Base-by-base conservation (phyloP, 352 stramenopile species). In the Thraustotheca clavata region DNA sequence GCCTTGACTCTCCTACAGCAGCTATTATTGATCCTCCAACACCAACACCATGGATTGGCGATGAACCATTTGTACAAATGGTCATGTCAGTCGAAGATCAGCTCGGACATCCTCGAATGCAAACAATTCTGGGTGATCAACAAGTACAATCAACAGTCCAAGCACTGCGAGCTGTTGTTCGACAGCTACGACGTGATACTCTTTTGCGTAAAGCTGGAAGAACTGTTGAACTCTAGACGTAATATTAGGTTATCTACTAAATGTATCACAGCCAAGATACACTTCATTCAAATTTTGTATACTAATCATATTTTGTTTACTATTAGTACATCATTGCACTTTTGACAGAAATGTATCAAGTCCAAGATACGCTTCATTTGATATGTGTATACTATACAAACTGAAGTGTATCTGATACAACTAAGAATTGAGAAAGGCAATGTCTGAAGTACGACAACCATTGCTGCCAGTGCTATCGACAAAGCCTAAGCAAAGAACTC, bases 1-100 rank as follows among this genome's bases (percentile, higher is more conserved):
- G 43, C 3, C 43, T 26, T 11, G 43, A 52, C 43, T 52, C 43
- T 24, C 38, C 57, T 11, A 55, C 57, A 7, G 43, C 31, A 26
- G 7, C 47, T 1, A 33, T 65, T 1, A 16, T 54, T 20, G 57
- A 65, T 16, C 46, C 47, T 11, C 38, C 57, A 9, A 39, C 47
- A 46, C 57, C 57, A 16, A 55, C 57, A 33, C 57, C 57, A 9
- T 65, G 57, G 57, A 32, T 65, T 32, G 57, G 57, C 39, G 57
- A 65, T 33, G 57, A 65, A 32, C 27, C 57, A 32, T 65, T 65
- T 65, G 57, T 65, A 16, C 12, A 43, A 6, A 50, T 65, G 57
- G 35, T 65, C 57, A 65, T 65, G 57, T 29, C 38, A 14, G 57
- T 65, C 22, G 57, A 65, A 43, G 57, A 65, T 26, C 57, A 65